Percentiles rank a stretch among this genome's conserved stretches.
Evolutionary conservation across 305 asterid species (phyloP).

Genomic region (Salvia sclarea): DNA sequence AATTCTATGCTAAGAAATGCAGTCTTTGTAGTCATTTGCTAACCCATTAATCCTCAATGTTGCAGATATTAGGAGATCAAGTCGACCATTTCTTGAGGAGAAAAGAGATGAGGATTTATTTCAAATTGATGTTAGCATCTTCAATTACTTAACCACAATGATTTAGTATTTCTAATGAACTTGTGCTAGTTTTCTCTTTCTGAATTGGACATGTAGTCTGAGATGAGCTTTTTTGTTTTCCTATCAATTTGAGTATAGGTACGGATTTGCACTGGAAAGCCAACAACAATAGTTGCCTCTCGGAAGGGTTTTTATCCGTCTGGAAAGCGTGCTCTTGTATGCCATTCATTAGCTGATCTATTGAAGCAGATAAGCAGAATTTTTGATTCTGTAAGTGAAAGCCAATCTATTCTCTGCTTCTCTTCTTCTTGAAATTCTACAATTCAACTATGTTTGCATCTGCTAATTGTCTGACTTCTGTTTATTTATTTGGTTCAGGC

Average conservation of each 20-base stretch:
- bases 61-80: constrained; percentile 84
- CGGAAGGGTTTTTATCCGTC: constrained; percentile 75
- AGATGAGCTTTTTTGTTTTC: neutral
- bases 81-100: constrained; percentile 71
- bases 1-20: neutral
- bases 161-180: constrained; percentile 14
- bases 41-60: constrained; percentile 16
- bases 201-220: constrained; percentile 4
- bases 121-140: constrained; percentile 79
- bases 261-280: constrained; percentile 78
- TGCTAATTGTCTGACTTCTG: constrained; percentile 1
- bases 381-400: constrained; percentile 68
- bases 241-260: constrained; percentile 46
- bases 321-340: constrained; percentile 61
- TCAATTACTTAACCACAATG: constrained; percentile 18
- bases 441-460: constrained; percentile 11
- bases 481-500: constrained; percentile 51
- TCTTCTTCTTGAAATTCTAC: constrained; percentile 7
- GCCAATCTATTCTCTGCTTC: constrained; percentile 1
- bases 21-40: constrained; percentile 19
- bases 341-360: constrained; percentile 71
- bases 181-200: constrained; percentile 6
- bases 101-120: constrained; percentile 82
- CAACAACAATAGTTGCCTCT: constrained; percentile 78
- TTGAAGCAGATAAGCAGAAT: constrained; percentile 75